Percentiles rank a stretch among this genome's conserved stretches.
Conservation (phyloP, 1,284 basidiomycete species). For the Microbotryum saponariae region DNA sequence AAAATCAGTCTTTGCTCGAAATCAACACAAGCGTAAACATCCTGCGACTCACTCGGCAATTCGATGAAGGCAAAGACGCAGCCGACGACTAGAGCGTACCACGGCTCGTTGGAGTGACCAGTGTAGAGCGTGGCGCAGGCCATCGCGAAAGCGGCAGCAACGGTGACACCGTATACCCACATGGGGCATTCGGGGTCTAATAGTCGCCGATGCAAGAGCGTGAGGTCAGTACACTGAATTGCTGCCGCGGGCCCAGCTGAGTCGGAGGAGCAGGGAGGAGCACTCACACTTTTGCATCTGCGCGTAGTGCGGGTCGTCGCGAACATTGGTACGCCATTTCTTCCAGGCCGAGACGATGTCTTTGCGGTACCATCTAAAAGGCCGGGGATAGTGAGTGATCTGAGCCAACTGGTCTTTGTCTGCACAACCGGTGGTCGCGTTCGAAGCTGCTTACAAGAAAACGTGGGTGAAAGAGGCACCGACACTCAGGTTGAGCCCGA, state of each 20-base stretch:
- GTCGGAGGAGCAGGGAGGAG: conserved; percentile 34
- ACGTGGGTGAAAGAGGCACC: conserved; percentile 47
- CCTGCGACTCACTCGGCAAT: conserved; percentile 18
- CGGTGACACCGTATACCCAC: conserved; percentile 56
- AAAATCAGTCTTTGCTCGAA: neutral
- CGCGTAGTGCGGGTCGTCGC: conserved; percentile 51
- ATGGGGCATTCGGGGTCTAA: conserved; percentile 50
- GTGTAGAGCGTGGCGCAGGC: conserved; percentile 44
- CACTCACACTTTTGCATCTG: conserved; percentile 50
- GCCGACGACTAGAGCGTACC: conserved; percentile 51
- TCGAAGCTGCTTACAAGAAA: conserved; percentile 38
- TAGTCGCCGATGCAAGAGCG: conserved; percentile 42
- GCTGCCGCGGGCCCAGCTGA: too few relatives aligned
- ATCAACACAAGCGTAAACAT: too few relatives aligned
- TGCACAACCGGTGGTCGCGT: too few relatives aligned
- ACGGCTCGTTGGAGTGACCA: conserved; percentile 47
- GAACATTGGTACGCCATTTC: conserved; percentile 39
- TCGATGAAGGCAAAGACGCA: conserved; percentile 48
- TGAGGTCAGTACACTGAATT: too few relatives aligned
- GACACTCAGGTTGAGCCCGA: conserved; percentile 32
- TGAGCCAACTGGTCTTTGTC: too few relatives aligned
- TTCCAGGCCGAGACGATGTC: conserved; percentile 44
- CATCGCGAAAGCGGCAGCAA: conserved; percentile 49
- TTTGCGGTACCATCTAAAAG: conserved; percentile 51
- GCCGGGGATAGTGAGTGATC: too few relatives aligned